Evolutionary conservation across 176 grass and related monocot genomes (phyloP).

Genomic region (Musa schizocarpa): DNA sequence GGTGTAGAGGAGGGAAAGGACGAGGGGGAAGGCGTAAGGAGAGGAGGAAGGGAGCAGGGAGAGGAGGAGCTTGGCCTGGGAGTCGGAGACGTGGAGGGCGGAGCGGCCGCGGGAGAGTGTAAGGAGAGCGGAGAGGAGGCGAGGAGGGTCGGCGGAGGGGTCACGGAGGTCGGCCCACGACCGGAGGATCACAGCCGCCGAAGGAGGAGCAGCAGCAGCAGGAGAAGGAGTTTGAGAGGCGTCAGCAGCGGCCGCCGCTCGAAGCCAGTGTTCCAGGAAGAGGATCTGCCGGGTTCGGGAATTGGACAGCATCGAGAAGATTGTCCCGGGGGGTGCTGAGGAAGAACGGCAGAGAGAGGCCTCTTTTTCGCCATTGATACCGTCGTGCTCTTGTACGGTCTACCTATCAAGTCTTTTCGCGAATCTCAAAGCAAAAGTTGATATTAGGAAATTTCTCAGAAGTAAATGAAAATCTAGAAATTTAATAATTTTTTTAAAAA

Average conservation of each 20-base stretch:
- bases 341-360: no score
- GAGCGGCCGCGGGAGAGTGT: constrained; percentile 19
- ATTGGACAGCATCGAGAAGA: not conserved
- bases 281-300: not conserved
- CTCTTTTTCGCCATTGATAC: no score
- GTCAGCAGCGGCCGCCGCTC: constrained; percentile 3
- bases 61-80: constrained; percentile 40
- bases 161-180: constrained; percentile 33
- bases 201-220: not conserved
- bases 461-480: no score
- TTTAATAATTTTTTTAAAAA: no score
- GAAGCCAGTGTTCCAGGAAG: constrained; percentile 29
- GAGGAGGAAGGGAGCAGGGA: constrained; percentile 35
- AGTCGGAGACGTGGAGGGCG: constrained; percentile 32
- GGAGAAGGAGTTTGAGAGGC: not conserved
- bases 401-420: no score
- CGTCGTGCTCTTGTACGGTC: no score
- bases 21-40: constrained; percentile 32
- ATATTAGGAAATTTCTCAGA: no score
- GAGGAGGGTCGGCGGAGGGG: not conserved
- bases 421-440: no score
- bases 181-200: constrained; percentile 41
- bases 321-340: not conserved
- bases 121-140: constrained; percentile 26
- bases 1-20: constrained; percentile 36